Evolutionary conservation across 1,284 basidiomycete species (phyloP), one percentile per base, ranked within the genome.

Genomic region (Cutaneotrichosporon mucoides): DNA sequence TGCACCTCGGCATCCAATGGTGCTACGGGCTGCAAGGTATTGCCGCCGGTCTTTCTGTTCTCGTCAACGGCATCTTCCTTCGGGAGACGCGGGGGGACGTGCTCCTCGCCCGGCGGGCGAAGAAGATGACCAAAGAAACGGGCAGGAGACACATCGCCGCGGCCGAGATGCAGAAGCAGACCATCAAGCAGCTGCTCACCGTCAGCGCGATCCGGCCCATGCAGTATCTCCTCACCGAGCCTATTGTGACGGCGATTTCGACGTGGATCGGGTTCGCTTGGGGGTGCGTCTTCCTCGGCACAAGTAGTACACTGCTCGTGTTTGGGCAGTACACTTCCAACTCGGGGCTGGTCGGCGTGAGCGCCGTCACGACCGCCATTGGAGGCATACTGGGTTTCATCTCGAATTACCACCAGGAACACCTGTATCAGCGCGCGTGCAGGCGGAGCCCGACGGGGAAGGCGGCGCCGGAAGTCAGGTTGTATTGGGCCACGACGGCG

Each of bases 311-410:
- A 1, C 56, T 70, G 6, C 63, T 77, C 24, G 73, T 76, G 3
- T 75, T 74, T 50, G 57, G 59, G 8, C 59, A 71, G 11, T 77
- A 76, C 58, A 75, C 74, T 15, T 74, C 70, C 60, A 67, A 61
- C 34, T 52, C 62, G 9, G 76, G 73, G 5, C 64, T 72, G 54
- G 60, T 67, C 2, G 64, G 68, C 73, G 10, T 67, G 86, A 65
- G 66, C 37, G 49, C 36, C 35, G 35, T 55, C 5, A 47, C 53
- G 4, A 54, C 38, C 5, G 48, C 50, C 34, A 49, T 81, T 42
- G 90, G 90, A 8, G 85, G 88, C 3, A 82, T 84, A 66, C 59
- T 91, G 41, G 90, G 89, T 0, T 87, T 88, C 47, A 67, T 88
- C 37, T 85, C 86, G 42, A 88, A 92, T 75, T 76, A 56, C 63